These are phyloP conservation scores for Pleurotus pulmonarius DNA, from an alignment of 768 basidiomycete genomes.

Conservation along the genomic window DNA sequence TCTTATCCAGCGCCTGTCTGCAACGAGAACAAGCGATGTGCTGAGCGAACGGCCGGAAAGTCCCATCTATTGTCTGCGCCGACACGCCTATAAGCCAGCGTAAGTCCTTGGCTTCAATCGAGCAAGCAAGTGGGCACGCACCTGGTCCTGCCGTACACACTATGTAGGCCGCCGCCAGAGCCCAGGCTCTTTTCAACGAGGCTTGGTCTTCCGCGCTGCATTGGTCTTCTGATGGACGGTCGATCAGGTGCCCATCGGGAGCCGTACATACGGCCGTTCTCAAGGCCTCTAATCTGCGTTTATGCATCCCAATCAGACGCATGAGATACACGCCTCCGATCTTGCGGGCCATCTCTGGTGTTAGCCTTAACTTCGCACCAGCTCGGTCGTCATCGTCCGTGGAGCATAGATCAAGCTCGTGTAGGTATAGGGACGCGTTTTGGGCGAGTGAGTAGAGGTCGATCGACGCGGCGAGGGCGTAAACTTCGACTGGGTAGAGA, in stretches of 20 bases:
- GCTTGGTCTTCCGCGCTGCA: not conserved
- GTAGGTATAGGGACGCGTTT: not conserved
- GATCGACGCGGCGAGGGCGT: not conserved
- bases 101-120: not conserved
- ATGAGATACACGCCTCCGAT: not conserved
- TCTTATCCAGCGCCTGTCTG: not conserved
- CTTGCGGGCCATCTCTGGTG: not conserved
- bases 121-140: not conserved
- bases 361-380: not conserved
- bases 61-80: not conserved
- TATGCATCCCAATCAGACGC: not conserved
- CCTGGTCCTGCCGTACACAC: not conserved
- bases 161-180: not conserved
- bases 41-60: not conserved
- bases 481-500: not conserved
- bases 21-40: not conserved
- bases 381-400: not conserved
- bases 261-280: not conserved
- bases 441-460: not conserved
- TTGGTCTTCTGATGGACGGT: too few species aligned
- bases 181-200: not conserved
- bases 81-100: not conserved
- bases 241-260: not conserved
- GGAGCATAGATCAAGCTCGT: not conserved
- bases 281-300: not conserved